phyloP scores from a whole-genome alignment of 169 alveolate genomes.

The Eimeria tenella region DNA sequence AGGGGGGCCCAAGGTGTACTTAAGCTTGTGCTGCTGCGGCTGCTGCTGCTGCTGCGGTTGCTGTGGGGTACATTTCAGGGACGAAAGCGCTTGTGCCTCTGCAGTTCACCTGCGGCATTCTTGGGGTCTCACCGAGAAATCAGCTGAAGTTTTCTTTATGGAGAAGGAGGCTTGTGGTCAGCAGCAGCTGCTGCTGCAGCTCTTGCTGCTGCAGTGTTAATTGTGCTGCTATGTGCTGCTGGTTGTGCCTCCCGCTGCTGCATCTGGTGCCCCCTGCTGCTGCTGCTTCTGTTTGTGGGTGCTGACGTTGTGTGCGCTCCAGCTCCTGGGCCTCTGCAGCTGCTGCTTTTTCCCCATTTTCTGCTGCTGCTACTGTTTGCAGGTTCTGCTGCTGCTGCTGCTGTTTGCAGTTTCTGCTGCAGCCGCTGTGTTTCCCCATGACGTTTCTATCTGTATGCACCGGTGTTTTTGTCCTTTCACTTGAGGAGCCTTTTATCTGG shows the following conservation, averaged over 20 bases:
- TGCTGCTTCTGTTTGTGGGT: background rate
- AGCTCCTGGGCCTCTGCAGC: background rate
- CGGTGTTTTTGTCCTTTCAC: background rate
- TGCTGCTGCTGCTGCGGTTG: conserved; percentile 19
- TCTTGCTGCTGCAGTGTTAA: background rate
- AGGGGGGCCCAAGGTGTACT: too few species aligned
- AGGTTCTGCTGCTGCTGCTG: background rate
- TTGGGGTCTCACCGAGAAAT: conserved; percentile 3
- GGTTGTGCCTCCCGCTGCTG: background rate
- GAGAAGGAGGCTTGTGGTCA: conserved; percentile 52
- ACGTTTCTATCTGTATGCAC: background rate
- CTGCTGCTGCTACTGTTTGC: background rate
- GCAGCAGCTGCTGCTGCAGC: background rate
- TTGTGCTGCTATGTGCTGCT: background rate
- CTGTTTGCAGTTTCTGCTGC: background rate
- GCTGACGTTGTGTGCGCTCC: background rate
- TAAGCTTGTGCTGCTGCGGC: background rate
- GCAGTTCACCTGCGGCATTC: conserved; percentile 40
- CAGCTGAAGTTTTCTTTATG: conserved; percentile 46
- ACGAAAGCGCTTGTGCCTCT: conserved; percentile 20
- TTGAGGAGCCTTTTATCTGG: background rate
- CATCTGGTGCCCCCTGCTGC: background rate
- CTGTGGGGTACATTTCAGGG: background rate
- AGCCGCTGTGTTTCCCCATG: background rate
- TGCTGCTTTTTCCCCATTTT: background rate